Evolutionary conservation across 257 asterid species (phyloP).

Genomic region (Eustoma russellianum): DNA sequence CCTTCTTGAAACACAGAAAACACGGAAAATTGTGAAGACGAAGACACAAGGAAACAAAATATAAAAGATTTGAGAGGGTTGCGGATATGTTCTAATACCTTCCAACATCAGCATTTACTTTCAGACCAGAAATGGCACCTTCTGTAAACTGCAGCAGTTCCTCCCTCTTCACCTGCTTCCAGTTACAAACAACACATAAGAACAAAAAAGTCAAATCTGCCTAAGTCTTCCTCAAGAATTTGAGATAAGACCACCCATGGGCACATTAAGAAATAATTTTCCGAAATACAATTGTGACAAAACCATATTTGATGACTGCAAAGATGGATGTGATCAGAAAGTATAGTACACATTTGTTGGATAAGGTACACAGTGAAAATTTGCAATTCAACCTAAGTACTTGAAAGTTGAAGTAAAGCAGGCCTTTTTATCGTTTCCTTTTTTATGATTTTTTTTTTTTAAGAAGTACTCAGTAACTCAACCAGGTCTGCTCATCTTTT

Average conservation of each 20-base stretch:
- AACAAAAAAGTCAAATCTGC: background rate
- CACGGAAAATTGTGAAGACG: no score
- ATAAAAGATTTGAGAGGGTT: background rate
- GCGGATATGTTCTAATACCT: slow-evolving; percentile 35
- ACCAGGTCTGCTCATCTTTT: no score
- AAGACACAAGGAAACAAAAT: background rate
- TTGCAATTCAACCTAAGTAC: no score
- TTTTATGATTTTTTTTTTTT: no score
- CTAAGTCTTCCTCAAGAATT: background rate
- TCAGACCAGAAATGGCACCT: slow-evolving; percentile 93
- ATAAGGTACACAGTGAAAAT: no score
- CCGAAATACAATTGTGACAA: background rate
- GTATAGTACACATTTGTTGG: no score
- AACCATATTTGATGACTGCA: background rate
- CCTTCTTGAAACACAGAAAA: background rate
- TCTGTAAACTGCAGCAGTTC: slow-evolving; percentile 95
- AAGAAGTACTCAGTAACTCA: no score
- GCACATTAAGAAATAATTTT: no score
- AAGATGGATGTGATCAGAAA: no score
- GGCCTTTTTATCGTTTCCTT: no score
- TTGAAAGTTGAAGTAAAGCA: no score
- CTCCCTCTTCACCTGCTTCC: slow-evolving; percentile 77
- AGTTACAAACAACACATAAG: slow-evolving; percentile 8
- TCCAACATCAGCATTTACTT: slow-evolving; percentile 68
- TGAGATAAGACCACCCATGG: no score